Evolutionary conservation across 306 rosid species (phyloP).

Genomic region (Casuarina glauca): DNA sequence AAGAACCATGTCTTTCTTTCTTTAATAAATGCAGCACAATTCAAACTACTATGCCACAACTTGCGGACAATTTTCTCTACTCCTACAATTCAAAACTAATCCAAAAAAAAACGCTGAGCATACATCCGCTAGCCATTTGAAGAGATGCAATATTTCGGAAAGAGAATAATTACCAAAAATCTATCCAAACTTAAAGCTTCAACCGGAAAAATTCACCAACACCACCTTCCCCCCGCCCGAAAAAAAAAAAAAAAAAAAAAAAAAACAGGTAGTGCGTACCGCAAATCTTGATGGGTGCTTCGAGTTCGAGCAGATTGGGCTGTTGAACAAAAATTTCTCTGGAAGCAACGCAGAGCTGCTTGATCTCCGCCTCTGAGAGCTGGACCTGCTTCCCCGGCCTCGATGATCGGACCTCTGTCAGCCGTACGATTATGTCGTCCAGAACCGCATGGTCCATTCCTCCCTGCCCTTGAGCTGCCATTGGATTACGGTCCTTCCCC

Average conservation of each 20-base stretch:
- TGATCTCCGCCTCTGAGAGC: conserved; percentile 90
- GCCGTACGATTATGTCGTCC: conserved; percentile 84
- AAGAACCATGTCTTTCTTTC: no score
- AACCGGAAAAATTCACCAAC: not conserved
- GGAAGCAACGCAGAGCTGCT: conserved; percentile 78
- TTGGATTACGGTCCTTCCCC: conserved; percentile 30
- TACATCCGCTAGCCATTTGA: not conserved
- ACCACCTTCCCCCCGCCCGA: no score
- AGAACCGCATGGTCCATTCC: conserved; percentile 71
- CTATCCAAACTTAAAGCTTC: not conserved
- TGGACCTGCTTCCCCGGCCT: conserved; percentile 91
- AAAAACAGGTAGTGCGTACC: conserved; percentile 38
- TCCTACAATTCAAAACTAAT: not conserved
- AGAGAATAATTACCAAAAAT: not conserved
- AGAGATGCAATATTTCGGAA: not conserved
- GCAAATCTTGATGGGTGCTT: conserved; percentile 94
- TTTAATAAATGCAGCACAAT: no score
- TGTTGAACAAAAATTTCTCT: conserved; percentile 76
- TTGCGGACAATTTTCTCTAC: not conserved
- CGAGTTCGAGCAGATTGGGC: conserved; percentile 92
- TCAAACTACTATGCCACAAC: not conserved
- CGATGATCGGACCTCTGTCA: conserved; percentile 77
- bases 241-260: no score
- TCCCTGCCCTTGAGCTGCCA: conserved; percentile 61
- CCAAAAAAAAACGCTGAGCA: not conserved